phyloP scores from a whole-genome alignment of 257 asterid species.

The Craterostigma plantagineum region DNA sequence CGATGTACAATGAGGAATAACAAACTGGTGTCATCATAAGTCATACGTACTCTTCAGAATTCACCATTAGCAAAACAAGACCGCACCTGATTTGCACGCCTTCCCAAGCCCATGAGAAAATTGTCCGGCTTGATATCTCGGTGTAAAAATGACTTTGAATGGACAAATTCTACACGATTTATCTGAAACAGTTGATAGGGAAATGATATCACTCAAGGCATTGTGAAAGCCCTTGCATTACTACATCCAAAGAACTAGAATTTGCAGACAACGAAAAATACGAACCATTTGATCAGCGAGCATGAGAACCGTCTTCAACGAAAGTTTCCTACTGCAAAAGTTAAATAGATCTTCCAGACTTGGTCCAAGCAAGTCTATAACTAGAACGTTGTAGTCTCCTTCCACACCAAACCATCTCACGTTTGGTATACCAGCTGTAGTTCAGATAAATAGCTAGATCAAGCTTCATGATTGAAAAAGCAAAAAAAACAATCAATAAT shows the following conservation, averaged over 20 bases:
- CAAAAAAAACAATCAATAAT: too few relatives aligned
- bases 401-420: slow-evolving; percentile 94
- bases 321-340: slow-evolving; percentile 85
- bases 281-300: slow-evolving; percentile 97
- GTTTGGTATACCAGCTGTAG: slow-evolving; percentile 87
- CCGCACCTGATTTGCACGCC: slow-evolving; percentile 92
- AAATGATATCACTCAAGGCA: background rate
- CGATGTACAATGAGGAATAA: slow-evolving; percentile 10
- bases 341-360: slow-evolving; percentile 97
- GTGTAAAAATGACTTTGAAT: slow-evolving; percentile 82
- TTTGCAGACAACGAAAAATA: background rate
- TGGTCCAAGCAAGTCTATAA: slow-evolving; percentile 98
- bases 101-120: slow-evolving; percentile 97
- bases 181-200: slow-evolving; percentile 29
- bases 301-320: slow-evolving; percentile 96
- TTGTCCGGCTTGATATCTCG: slow-evolving; percentile 99
- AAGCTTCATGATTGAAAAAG: slow-evolving; percentile 10
- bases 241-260: background rate
- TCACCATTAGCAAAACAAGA: slow-evolving; percentile 1
- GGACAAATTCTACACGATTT: slow-evolving; percentile 90
- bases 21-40: background rate
- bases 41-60: background rate
- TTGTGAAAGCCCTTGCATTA: background rate
- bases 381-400: slow-evolving; percentile 92
- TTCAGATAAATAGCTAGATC: slow-evolving; percentile 3